These are phyloP conservation scores for Xanthoceras sorbifolium DNA, from an alignment of 345 rosid species.

Conservation along the genomic window DNA sequence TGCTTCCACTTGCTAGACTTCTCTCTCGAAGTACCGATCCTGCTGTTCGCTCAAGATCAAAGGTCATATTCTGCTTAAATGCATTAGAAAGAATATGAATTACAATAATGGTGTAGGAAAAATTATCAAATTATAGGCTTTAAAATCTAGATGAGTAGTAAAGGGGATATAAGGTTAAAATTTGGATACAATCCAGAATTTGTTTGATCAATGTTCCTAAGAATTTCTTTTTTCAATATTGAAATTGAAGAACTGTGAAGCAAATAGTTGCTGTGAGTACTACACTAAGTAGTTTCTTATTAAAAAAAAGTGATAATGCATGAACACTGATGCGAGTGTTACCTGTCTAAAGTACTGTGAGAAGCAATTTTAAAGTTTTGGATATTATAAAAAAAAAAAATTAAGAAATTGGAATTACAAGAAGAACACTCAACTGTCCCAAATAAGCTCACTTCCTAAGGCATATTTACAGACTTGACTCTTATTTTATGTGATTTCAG, in stretches of 20 bases:
- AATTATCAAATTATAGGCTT: background rate
- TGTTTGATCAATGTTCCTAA: background rate
- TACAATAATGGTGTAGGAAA: background rate
- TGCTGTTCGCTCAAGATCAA: constrained; percentile 91
- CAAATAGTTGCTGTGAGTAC: background rate
- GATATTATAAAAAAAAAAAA: background rate
- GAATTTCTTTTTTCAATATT: background rate
- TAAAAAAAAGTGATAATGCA: no score
- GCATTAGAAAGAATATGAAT: constrained; percentile 12
- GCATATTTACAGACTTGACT: background rate
- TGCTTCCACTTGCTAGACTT: constrained; percentile 99
- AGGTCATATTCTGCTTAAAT: constrained; percentile 53
- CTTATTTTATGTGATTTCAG: background rate
- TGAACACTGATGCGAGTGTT: background rate
- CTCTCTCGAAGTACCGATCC: constrained; percentile 98
- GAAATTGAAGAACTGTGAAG: background rate
- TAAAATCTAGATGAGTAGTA: background rate
- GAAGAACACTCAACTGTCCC: background rate
- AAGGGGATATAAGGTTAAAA: background rate
- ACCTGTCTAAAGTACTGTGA: background rate
- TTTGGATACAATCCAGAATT: background rate
- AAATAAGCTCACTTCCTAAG: background rate
- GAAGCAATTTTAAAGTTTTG: background rate
- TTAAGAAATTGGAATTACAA: background rate
- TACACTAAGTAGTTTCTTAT: background rate